These are phyloP conservation scores for Porphyrellus cyaneotinctus DNA, from an alignment of 768 basidiomycete genomes.

Conservation along the genomic window DNA sequence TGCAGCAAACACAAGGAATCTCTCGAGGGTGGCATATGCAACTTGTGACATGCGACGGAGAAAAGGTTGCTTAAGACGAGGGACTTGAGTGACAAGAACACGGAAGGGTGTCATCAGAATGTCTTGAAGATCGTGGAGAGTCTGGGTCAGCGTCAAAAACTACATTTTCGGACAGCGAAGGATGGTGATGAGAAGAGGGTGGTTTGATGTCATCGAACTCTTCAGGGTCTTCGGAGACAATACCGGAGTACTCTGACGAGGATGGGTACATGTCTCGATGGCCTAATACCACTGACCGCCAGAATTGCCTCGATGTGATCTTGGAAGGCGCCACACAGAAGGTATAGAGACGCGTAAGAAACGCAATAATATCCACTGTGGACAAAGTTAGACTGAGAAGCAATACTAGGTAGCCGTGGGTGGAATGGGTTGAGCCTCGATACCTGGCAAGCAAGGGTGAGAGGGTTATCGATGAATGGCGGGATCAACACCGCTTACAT, in stretches of 20 bases:
- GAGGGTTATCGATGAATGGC: conserved; percentile 2
- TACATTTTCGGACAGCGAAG: conserved; percentile 50
- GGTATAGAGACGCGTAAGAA: conserved; percentile 46
- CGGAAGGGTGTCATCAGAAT: conserved; percentile 61
- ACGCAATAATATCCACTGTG: conserved; percentile 49
- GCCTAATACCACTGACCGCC: conserved; percentile 54
- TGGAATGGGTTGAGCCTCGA: conserved; percentile 56
- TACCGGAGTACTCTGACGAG: conserved; percentile 51
- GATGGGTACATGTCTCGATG: conserved; percentile 32
- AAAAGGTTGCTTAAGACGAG: conserved; percentile 21
- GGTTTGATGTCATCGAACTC: conserved; percentile 48
- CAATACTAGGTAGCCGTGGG: conserved; percentile 58
- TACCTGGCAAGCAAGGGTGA: conserved; percentile 49
- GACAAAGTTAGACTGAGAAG: conserved; percentile 44
- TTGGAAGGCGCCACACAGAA: conserved; percentile 44
- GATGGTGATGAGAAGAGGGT: conserved; percentile 26
- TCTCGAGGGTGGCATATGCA: conserved; percentile 54
- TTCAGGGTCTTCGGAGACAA: conserved; percentile 53
- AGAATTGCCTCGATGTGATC: conserved; percentile 48
- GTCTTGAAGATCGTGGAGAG: conserved; percentile 38
- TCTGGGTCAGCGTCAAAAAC: conserved; percentile 45
- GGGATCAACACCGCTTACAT: conserved; percentile 49
- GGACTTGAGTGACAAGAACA: conserved; percentile 18
- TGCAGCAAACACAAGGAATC: conserved; percentile 66
- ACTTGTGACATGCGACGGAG: conserved; percentile 42